phyloP scores from a whole-genome alignment of 2,329 filamentous ascomycete genomes.

The Tolypocladium guangdongense region DNA sequence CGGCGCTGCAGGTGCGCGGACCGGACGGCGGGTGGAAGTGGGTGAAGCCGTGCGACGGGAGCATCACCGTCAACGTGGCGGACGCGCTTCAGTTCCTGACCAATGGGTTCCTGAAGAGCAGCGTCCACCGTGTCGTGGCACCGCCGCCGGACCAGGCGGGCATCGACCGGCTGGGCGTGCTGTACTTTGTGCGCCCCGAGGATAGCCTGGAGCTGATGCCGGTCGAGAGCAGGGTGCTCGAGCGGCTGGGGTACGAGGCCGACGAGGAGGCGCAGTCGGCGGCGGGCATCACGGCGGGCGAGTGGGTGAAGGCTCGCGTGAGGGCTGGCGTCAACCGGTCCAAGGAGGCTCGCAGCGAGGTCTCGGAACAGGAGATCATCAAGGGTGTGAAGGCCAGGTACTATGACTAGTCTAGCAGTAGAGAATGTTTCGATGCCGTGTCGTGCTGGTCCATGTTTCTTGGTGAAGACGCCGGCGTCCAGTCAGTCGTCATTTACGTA shows the following conservation, averaged over 20 bases:
- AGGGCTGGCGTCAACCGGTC: no score
- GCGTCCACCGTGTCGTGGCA: constrained; percentile 30
- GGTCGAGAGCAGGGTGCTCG: constrained; percentile 18
- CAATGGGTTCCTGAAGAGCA: constrained; percentile 32
- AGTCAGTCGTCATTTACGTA: neutral
- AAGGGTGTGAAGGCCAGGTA: no score
- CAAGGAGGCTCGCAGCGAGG: no score
- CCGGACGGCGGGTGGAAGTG: constrained; percentile 35
- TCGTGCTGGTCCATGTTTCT: no score
- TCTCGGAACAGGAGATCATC: no score
- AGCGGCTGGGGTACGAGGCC: constrained; percentile 13
- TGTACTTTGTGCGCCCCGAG: constrained; percentile 28
- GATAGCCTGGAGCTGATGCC: constrained; percentile 20
- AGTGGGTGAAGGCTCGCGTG: no score
- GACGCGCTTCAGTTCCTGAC: constrained; percentile 39
- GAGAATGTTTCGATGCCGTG: neutral
- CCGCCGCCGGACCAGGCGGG: constrained; percentile 32
- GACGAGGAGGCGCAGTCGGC: no score
- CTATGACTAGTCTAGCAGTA: no score
- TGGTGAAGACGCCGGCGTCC: neutral
- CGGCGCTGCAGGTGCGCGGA: constrained; percentile 41
- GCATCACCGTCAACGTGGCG: constrained; percentile 41
- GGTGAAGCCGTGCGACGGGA: constrained; percentile 34
- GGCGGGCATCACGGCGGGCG: no score
- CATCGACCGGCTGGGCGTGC: constrained; percentile 34